A percentile compares a stretch with the other conserved stretches of the same genome.
Evolutionary conservation across 2,329 filamentous ascomycete genomes (phyloP).

Genomic region (Aureobasidium uvarum): DNA sequence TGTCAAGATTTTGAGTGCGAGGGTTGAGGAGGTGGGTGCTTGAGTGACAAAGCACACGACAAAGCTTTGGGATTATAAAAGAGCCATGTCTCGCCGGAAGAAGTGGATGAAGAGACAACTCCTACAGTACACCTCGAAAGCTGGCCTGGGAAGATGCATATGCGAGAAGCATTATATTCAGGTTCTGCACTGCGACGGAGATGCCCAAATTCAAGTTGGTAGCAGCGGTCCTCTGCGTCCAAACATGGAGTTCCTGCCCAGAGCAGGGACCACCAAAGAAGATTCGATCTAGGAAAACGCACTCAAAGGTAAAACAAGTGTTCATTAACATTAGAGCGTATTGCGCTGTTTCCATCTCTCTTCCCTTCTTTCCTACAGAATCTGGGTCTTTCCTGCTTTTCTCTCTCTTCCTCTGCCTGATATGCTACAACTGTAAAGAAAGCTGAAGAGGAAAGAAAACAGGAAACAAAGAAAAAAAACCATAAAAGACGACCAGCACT

Average conservation of each 20-base stretch:
- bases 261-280: background rate
- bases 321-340: slow-evolving; percentile 24
- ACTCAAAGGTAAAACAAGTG: slow-evolving; percentile 1
- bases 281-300: background rate
- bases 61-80: background rate
- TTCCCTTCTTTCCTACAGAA: background rate
- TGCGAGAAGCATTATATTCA: too few relatives aligned
- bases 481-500: background rate
- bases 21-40: slow-evolving; percentile 53
- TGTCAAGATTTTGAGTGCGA: slow-evolving; percentile 73
- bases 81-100: background rate
- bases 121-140: too few relatives aligned
- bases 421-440: slow-evolving; percentile 7
- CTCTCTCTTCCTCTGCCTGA: background rate
- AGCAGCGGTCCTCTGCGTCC: too few relatives aligned
- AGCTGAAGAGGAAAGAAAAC: background rate
- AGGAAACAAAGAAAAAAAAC: background rate
- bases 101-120: background rate
- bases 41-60: background rate
- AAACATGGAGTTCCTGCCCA: too few relatives aligned
- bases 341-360: background rate
- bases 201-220: too few relatives aligned
- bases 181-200: too few relatives aligned
- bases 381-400: slow-evolving; percentile 2
- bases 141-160: too few relatives aligned